Base-by-base conservation (phyloP, 129 eudicot species). In the Tagetes erecta region DNA sequence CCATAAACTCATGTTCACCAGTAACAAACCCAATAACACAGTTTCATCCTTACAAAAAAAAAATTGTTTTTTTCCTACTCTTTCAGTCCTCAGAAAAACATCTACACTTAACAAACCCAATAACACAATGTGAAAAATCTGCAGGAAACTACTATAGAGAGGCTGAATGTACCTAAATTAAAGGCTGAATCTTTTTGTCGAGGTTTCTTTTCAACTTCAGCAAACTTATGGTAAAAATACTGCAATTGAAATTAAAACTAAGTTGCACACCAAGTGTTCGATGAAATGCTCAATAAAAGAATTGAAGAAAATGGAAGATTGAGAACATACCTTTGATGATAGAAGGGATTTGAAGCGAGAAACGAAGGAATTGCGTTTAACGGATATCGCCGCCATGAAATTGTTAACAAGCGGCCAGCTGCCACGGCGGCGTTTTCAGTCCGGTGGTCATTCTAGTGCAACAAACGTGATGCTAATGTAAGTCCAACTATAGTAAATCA, bases 331-430 rank as follows among this genome's bases (percentile, higher is more conserved):
- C 93, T 85, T 88, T 47, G 84, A 68, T 6, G 68, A 35, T 35
- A 60, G 50, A 34, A 85, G 80, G 52, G 80, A 14, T 74, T 82
- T 85, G 60, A 89, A 81, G 70, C 84, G 85, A 14, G 76, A 76
- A 46, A 83, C 50, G 47, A 84, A 37, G 38, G 79, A 52, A 35
- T 80, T 76, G 68, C 80, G 72, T 76, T 57, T 82, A 10, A 79
- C n/a, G 67, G 81, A 73, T 31, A 84, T 65, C 55, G 81, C 84
- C 85, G 78, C 78, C 73, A 73, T 79, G 45, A 56, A 60, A 72
- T 57, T 39, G 62, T 79, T 47, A 72, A 20, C 5, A 27, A 10
- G 78, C 11, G 40, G 82, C 41, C 42, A 6, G 78, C 36, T 52
- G 83, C 78, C 78, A 72, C 83, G 83, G 62, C 78, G 78, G 78